A percentile compares a stretch with the other conserved stretches of the same genome.
These are phyloP conservation scores for Glutinoglossum americanum DNA, from an alignment of 495 filamentous ascomycete genomes.

Conservation along the genomic window DNA sequence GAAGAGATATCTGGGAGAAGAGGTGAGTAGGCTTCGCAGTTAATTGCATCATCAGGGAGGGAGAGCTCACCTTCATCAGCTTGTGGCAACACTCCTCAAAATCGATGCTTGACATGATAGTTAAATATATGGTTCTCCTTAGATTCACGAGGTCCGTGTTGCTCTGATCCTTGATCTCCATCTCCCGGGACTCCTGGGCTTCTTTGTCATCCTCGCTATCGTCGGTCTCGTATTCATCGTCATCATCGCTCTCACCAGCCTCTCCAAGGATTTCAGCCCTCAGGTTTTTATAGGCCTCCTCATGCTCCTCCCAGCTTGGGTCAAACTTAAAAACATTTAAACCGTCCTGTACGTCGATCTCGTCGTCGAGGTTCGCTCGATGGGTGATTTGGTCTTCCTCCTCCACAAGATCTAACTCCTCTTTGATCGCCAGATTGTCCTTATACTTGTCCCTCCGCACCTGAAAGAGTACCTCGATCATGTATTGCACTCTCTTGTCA, in stretches of 20 bases:
- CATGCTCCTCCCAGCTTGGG: slow-evolving; percentile 69
- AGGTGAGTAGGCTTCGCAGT: background rate
- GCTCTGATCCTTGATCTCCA: slow-evolving; percentile 95
- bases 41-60: background rate
- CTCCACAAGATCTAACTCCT: slow-evolving; percentile 86
- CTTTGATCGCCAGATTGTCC: slow-evolving; percentile 72
- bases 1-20: slow-evolving; percentile 42
- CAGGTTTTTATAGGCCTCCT: slow-evolving; percentile 69
- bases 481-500: slow-evolving; percentile 90
- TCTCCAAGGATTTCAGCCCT: slow-evolving; percentile 92
- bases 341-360: slow-evolving; percentile 60
- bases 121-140: slow-evolving; percentile 84
- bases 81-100: slow-evolving; percentile 95
- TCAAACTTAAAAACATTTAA: slow-evolving; percentile 95
- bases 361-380: slow-evolving; percentile 51
- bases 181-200: slow-evolving; percentile 43
- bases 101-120: slow-evolving; percentile 83
- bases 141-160: slow-evolving; percentile 90
- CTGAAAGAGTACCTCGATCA: slow-evolving; percentile 96
- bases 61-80: slow-evolving; percentile 42
- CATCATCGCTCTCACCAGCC: slow-evolving; percentile 55
- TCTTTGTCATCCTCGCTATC: slow-evolving; percentile 60
- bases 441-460: slow-evolving; percentile 92
- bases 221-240: slow-evolving; percentile 46
- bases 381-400: slow-evolving; percentile 97